Conservation (phyloP, 208 protist genomes). For the Sergeia podlipaevii region DNA sequence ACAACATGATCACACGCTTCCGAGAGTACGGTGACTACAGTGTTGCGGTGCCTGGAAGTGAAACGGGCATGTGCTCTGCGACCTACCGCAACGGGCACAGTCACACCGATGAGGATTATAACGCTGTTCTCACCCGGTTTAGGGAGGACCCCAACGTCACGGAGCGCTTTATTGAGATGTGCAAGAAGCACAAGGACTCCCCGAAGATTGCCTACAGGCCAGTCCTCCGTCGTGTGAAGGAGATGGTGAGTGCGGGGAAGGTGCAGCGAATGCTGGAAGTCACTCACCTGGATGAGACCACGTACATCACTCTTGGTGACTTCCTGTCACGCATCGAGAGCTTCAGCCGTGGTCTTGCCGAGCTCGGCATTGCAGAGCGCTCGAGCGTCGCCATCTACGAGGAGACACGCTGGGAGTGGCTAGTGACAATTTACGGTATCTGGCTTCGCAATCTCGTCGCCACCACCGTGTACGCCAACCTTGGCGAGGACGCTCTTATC, state of each 20-base stretch:
- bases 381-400: slow-evolving; percentile 70
- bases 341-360: slow-evolving; percentile 49
- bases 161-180: slow-evolving; percentile 23
- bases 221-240: slow-evolving; percentile 14
- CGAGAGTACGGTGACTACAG: slow-evolving; percentile 29
- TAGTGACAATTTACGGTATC: slow-evolving; percentile 66
- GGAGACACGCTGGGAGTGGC: slow-evolving; percentile 83
- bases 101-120: slow-evolving; percentile 9
- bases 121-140: slow-evolving; percentile 1
- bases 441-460: slow-evolving; percentile 59
- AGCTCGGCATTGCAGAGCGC: slow-evolving; percentile 32
- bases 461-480: slow-evolving; percentile 83
- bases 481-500: slow-evolving; percentile 65
- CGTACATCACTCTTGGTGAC: slow-evolving; percentile 26
- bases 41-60: slow-evolving; percentile 27
- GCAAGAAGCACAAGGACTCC: slow-evolving; percentile 10
- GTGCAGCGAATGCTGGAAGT: slow-evolving; percentile 22
- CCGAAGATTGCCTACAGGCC: slow-evolving; percentile 36
- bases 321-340: slow-evolving; percentile 30
- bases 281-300: slow-evolving; percentile 35
- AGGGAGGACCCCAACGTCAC: slow-evolving; percentile 24
- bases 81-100: slow-evolving; percentile 41
- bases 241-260: slow-evolving; percentile 16
- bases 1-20: slow-evolving; percentile 11
- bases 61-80: slow-evolving; percentile 30